Conservation (phyloP, 1,139 yeast genomes). For the Candida labiduridarum region DNA sequence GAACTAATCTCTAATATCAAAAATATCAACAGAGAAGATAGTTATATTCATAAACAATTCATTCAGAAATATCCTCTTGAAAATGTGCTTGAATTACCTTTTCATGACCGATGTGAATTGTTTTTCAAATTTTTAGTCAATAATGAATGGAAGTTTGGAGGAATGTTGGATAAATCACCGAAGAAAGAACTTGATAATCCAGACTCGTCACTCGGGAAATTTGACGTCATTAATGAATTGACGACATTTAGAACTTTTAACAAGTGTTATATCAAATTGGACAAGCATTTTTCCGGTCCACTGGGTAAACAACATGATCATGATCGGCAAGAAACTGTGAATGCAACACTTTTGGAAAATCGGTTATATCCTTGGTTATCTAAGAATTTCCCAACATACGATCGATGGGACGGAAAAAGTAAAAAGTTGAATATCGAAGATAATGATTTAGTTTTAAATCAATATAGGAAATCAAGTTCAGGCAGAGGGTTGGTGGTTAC, state of each 20-base stretch:
- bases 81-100: conserved; percentile 10
- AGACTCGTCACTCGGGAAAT: not conserved
- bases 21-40: not conserved
- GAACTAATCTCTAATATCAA: not conserved
- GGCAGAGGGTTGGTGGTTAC: conserved; percentile 40
- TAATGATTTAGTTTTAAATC: conserved; percentile 19
- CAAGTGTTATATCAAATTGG: conserved; percentile 39
- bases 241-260: conserved; percentile 48
- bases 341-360: not conserved
- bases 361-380: not conserved
- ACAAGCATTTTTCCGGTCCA: conserved; percentile 10
- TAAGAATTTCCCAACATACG: conserved; percentile 42
- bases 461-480: conserved; percentile 14
- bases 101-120: conserved; percentile 32
- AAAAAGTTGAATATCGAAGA: conserved; percentile 41
- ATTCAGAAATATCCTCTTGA: not conserved
- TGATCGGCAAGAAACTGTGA: conserved; percentile 3
- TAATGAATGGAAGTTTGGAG: conserved; percentile 26
- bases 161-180: conserved; percentile 20
- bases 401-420: conserved; percentile 48
- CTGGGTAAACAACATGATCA: conserved; percentile 10
- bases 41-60: not conserved
- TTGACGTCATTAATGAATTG: conserved; percentile 30
- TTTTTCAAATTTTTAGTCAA: conserved; percentile 32
- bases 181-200: conserved; percentile 29